A percentile compares a stretch with the other conserved stretches of the same genome.
These are phyloP conservation scores for Eucalyptus cloeziana DNA, from an alignment of 345 rosid species.

Conservation along the genomic window DNA sequence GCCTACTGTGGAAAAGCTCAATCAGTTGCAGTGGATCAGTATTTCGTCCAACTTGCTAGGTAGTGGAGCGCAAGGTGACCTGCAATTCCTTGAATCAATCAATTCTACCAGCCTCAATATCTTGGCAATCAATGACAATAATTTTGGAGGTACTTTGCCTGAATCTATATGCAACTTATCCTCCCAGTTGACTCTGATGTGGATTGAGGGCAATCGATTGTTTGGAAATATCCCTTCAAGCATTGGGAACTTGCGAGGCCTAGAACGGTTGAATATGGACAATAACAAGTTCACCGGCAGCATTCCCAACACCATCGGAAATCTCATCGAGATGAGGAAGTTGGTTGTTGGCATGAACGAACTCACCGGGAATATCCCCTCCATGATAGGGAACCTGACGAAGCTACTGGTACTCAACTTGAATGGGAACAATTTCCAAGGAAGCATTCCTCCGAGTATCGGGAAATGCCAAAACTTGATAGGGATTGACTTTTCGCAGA, in stretches of 20 bases:
- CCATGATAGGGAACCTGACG: not conserved
- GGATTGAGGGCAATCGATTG: not conserved
- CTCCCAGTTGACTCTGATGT: not conserved
- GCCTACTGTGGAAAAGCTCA: not conserved
- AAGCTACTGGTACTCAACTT: not conserved
- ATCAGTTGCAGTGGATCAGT: not conserved
- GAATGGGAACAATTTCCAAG: not conserved
- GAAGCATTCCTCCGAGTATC: conserved; percentile 6
- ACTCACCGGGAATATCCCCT: not conserved
- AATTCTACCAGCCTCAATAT: not conserved
- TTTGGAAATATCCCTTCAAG: not conserved
- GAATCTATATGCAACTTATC: not conserved
- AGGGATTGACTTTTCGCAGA: not conserved
- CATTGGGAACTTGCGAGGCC: not conserved
- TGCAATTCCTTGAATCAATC: not conserved
- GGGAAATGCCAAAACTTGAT: not conserved
- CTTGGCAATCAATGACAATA: not conserved
- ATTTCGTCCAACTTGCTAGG: not conserved
- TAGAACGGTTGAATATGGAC: not conserved
- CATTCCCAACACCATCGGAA: not conserved
- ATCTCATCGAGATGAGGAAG: not conserved
- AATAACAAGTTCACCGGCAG: not conserved
- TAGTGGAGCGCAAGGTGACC: not conserved
- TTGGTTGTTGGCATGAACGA: not conserved
- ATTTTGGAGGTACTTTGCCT: not conserved